Conservation (phyloP, 306 rosid species). For the Malus fusca region DNA sequence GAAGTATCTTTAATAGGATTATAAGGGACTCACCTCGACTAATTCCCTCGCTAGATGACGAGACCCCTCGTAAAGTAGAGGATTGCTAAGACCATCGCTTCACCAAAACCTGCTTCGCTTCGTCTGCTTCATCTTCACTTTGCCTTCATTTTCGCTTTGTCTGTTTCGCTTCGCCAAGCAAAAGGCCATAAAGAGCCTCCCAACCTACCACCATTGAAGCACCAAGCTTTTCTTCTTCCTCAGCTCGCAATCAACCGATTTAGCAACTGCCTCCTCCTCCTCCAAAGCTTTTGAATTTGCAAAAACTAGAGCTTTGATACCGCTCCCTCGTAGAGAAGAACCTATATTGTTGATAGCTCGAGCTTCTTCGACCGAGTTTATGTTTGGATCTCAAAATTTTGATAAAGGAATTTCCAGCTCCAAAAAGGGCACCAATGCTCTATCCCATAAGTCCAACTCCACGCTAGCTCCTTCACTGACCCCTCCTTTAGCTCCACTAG, state of each 20-base stretch:
- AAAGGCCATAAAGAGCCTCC: too few relatives aligned
- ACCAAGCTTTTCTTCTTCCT: neutral
- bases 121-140: too few relatives aligned
- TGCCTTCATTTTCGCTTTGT: too few relatives aligned
- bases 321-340: neutral
- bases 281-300: neutral
- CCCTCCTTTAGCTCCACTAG: constrained; percentile 77
- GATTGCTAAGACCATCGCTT: too few relatives aligned
- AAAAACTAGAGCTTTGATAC: neutral
- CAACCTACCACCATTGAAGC: constrained; percentile 43
- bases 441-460: constrained; percentile 79
- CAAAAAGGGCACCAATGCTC: constrained; percentile 36
- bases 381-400: too few relatives aligned
- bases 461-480: constrained; percentile 73
- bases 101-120: too few relatives aligned
- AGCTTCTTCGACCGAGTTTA: neutral
- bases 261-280: neutral
- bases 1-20: too few relatives aligned
- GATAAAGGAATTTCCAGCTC: constrained; percentile 12
- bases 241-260: constrained; percentile 4
- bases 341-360: neutral
- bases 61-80: too few relatives aligned
- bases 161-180: too few relatives aligned
- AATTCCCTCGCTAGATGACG: too few relatives aligned
- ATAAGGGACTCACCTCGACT: too few relatives aligned